Percentiles rank a stretch among this genome's conserved stretches.
Conservation (phyloP, 2,329 filamentous ascomycete genomes). For the Epichloe amarillans region DNA sequence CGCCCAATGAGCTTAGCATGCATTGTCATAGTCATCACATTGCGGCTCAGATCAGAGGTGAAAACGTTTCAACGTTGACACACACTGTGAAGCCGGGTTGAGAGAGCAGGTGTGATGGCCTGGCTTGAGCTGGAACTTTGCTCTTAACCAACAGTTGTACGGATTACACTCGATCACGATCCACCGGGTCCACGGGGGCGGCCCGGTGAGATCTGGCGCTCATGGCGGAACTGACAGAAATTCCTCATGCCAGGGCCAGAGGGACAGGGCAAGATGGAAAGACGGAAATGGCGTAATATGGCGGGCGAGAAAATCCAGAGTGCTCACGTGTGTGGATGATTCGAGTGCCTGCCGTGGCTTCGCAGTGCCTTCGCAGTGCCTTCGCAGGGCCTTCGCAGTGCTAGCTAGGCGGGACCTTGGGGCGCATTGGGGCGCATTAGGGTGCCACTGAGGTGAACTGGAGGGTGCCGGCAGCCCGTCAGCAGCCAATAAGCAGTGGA, state of each 20-base stretch:
- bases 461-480: background rate
- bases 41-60: too few species aligned
- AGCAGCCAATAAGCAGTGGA: constrained; percentile 4
- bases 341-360: background rate
- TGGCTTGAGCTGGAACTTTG: too few species aligned
- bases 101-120: too few species aligned
- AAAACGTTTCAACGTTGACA: too few species aligned
- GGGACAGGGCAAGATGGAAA: background rate
- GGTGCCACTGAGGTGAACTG: background rate
- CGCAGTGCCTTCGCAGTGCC: too few species aligned
- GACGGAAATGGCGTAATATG: background rate
- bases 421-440: background rate
- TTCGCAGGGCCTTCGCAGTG: background rate
- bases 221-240: background rate
- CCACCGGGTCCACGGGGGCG: background rate
- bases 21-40: too few species aligned
- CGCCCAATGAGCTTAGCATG: too few species aligned
- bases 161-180: too few species aligned
- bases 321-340: constrained; percentile 8
- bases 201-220: background rate
- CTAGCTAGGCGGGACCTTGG: constrained; percentile 5
- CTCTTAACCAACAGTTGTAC: too few species aligned
- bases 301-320: constrained; percentile 1
- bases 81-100: too few species aligned
- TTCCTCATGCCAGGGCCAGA: background rate